Conservation (phyloP, 2,329 filamentous ascomycete genomes). For the Zymoseptoria pseudotritici region DNA sequence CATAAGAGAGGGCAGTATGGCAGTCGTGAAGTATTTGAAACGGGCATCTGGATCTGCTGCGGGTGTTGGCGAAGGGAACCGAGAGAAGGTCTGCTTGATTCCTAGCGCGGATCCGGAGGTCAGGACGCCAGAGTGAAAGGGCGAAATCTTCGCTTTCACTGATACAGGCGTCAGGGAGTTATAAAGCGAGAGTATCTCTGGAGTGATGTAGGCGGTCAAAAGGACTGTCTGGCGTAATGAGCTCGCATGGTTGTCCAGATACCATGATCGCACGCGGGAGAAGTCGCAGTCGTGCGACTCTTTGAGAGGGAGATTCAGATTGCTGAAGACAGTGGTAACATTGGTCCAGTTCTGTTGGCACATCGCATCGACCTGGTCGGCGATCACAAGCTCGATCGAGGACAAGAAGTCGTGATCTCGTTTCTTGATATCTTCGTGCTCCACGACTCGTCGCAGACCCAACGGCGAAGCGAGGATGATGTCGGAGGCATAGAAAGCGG, state of each 20-base stretch:
- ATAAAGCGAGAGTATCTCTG: conserved; percentile 76
- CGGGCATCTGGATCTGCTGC: conserved; percentile 74
- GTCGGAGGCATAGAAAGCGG: conserved; percentile 93
- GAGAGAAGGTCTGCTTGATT: conserved; percentile 80
- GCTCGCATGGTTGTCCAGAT: conserved; percentile 77
- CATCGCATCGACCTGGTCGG: conserved; percentile 88
- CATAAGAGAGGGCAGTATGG: conserved; percentile 67
- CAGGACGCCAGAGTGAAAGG: conserved; percentile 57
- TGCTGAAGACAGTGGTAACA: conserved; percentile 81
- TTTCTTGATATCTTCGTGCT: conserved; percentile 63
- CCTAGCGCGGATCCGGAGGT: conserved; percentile 45
- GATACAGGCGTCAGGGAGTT: conserved; percentile 71
- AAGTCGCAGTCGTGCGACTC: conserved; percentile 84
- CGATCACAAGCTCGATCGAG: conserved; percentile 81
- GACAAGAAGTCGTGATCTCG: conserved; percentile 84
- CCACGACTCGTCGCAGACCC: conserved; percentile 83
- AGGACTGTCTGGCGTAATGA: conserved; percentile 80
- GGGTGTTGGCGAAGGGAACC: conserved; percentile 66
- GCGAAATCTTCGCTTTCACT: conserved; percentile 67
- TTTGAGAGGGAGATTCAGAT: conserved; percentile 83
- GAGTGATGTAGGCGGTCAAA: conserved; percentile 74
- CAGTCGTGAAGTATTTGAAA: conserved; percentile 83
- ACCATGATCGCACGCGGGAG: conserved; percentile 81
- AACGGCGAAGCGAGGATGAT: conserved; percentile 88
- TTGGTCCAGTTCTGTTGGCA: conserved; percentile 99